Base-by-base conservation (phyloP, 345 rosid species). In the Citrus cavaleriei region DNA sequence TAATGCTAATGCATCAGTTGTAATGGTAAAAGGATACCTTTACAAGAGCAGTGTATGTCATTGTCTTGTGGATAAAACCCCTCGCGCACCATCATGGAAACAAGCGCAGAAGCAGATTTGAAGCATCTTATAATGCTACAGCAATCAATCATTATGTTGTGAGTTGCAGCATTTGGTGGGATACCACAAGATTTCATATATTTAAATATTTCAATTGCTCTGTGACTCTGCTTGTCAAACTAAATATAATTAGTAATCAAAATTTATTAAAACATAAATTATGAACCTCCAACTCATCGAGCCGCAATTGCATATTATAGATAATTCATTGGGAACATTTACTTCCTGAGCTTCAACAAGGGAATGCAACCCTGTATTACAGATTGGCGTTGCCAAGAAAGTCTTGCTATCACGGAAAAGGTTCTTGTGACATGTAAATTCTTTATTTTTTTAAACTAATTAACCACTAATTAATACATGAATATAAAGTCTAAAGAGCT, bases 31-130 rank as follows among this genome's bases (percentile, higher is more conserved):
- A 74, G 28, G 46, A 57, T 86, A 91, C 96, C 97, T 93, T 95
- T 77, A 85, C 78, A 71, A 93, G 86, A 77, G 84, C 70, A 59
- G 93, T 90, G 74, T 86, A 92, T 59, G 90, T 85, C 42, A 73
- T 34, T n/a, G 70, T 76, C 28, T 68, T 68, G 38, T 34, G 91
- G 97, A 54, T 68, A 51, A 51, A 85, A 92, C 54, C 99, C 97
- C 59, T 85, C 88, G 24, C 97, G 97, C 79, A 91, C 34, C 97
- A 92, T 93, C 93, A 90, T 40, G 77, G 95, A 92, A 84, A 93
- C 78, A 24, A 95, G 30, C 14, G 92, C 89, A 81, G 73, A 70
- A 62, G 97, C 96, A 81, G 90, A 85, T 78, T 73, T 86, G 82
- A 84, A 87, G 86, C 86, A 82, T 78, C 55, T 46, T 35, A 85